Percentiles rank a stretch among this genome's conserved stretches.
Conservation (phyloP, 73 alveolate species). For the Tetrahymena borealis region DNA sequence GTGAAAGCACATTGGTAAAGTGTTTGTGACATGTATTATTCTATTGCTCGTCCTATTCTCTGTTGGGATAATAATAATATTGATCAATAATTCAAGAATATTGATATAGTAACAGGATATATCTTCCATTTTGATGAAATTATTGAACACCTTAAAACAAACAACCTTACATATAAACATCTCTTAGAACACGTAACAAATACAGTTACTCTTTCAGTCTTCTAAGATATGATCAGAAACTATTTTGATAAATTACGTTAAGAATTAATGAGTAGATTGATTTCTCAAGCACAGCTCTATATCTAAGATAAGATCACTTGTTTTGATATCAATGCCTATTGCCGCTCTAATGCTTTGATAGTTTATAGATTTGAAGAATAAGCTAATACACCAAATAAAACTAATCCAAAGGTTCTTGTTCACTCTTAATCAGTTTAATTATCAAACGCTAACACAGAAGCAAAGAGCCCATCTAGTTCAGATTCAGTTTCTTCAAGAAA, state of each 20-base stretch:
- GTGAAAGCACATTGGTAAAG: background rate
- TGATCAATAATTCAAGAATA: background rate
- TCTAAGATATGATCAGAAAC: background rate
- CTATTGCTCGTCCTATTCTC: background rate
- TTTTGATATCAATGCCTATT: background rate
- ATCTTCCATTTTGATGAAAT: background rate
- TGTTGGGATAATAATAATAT: background rate
- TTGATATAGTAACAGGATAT: background rate
- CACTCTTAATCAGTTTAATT: background rate
- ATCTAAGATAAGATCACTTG: background rate
- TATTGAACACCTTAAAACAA: background rate
- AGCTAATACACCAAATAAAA: background rate
- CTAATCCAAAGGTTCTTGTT: background rate
- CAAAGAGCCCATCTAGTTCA: background rate
- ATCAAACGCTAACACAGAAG: background rate
- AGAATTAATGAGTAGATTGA: background rate
- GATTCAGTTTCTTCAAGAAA: background rate
- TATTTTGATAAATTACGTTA: background rate
- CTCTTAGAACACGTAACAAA: background rate
- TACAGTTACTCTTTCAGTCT: background rate
- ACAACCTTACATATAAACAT: background rate
- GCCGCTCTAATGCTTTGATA: background rate
- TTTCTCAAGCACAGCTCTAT: background rate
- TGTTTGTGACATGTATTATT: background rate
- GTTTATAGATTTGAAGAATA: background rate